Evolutionary conservation across 805 yeast species (phyloP).

Genomic region (Saccharomycopsis selenospora): DNA sequence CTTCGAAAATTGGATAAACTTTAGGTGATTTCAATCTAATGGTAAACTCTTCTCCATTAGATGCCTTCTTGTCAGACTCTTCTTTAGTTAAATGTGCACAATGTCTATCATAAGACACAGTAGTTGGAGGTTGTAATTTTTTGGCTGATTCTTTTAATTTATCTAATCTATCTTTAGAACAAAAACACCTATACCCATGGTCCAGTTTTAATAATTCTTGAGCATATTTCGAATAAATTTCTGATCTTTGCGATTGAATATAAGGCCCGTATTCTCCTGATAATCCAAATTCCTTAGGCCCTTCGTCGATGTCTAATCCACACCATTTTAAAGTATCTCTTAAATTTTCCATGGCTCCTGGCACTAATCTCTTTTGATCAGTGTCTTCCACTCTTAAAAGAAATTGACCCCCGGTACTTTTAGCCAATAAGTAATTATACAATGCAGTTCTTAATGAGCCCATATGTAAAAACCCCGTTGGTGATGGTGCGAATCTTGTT

Average conservation of each 20-base stretch:
- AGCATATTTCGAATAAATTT: slow-evolving; percentile 57
- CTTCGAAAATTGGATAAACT: slow-evolving; percentile 57
- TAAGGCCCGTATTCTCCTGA: slow-evolving; percentile 60
- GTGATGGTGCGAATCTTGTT: slow-evolving; percentile 96
- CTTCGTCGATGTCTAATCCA: slow-evolving; percentile 71
- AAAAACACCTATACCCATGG: slow-evolving; percentile 75
- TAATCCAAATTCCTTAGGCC: slow-evolving; percentile 39
- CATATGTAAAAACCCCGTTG: slow-evolving; percentile 90
- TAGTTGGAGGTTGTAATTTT: slow-evolving; percentile 75
- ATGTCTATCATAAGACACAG: slow-evolving; percentile 84
- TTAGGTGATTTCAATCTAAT: slow-evolving; percentile 76
- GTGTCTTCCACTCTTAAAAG: slow-evolving; percentile 86
- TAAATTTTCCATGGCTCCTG: slow-evolving; percentile 77
- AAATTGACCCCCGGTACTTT: slow-evolving; percentile 72
- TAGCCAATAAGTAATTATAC: slow-evolving; percentile 80
- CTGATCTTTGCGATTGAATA: slow-evolving; percentile 73
- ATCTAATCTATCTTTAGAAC: slow-evolving; percentile 71
- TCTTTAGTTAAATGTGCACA: slow-evolving; percentile 45
- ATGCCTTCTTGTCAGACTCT: slow-evolving; percentile 32
- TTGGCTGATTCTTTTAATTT: slow-evolving; percentile 66
- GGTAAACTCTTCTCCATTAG: slow-evolving; percentile 37
- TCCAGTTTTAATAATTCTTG: slow-evolving; percentile 40
- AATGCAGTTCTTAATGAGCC: slow-evolving; percentile 93
- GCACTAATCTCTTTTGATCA: slow-evolving; percentile 69
- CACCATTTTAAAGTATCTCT: slow-evolving; percentile 75